Percentiles rank a stretch among this genome's conserved stretches.
These are phyloP conservation scores for Brassica carinata DNA, from an alignment of 345 rosid genomes.

Conservation along the genomic window DNA sequence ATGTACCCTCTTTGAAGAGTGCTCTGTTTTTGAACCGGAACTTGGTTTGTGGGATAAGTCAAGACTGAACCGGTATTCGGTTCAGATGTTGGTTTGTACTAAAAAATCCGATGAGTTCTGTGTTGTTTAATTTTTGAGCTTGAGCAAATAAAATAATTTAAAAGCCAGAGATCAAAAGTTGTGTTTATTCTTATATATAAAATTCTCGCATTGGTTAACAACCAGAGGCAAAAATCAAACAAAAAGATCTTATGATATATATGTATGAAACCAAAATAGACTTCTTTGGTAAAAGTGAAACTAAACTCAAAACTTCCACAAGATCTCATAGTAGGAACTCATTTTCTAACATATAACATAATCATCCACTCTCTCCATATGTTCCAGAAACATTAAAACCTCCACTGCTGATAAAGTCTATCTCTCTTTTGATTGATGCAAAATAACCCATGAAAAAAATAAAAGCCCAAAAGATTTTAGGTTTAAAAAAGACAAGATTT, in stretches of 20 bases:
- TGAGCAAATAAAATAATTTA: not conserved
- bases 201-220: slow-evolving; percentile 7
- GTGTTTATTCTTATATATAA: not conserved
- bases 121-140: slow-evolving; percentile 19
- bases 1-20: slow-evolving; percentile 42
- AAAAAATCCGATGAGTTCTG: slow-evolving; percentile 5
- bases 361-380: slow-evolving; percentile 11
- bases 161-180: not conserved
- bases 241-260: slow-evolving; percentile 6
- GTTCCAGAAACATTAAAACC: slow-evolving; percentile 10
- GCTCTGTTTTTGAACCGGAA: slow-evolving; percentile 17
- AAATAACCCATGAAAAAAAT: slow-evolving; percentile 31
- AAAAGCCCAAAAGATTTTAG: slow-evolving; percentile 26
- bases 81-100: slow-evolving; percentile 15
- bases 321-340: not conserved
- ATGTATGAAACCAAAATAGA: slow-evolving; percentile 18
- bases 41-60: slow-evolving; percentile 5
- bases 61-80: not conserved
- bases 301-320: slow-evolving; percentile 12
- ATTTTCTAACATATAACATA: slow-evolving; percentile 2
- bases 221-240: slow-evolving; percentile 20
- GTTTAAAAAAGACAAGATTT: slow-evolving; percentile 15
- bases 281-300: slow-evolving; percentile 17
- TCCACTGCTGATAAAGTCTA: not conserved
- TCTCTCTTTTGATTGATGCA: slow-evolving; percentile 26